Evolutionary conservation across 192 early-diverging fungal genomes (phyloP), one percentile per base, ranked within the genome.

Genomic region (Coemansia biformis): DNA sequence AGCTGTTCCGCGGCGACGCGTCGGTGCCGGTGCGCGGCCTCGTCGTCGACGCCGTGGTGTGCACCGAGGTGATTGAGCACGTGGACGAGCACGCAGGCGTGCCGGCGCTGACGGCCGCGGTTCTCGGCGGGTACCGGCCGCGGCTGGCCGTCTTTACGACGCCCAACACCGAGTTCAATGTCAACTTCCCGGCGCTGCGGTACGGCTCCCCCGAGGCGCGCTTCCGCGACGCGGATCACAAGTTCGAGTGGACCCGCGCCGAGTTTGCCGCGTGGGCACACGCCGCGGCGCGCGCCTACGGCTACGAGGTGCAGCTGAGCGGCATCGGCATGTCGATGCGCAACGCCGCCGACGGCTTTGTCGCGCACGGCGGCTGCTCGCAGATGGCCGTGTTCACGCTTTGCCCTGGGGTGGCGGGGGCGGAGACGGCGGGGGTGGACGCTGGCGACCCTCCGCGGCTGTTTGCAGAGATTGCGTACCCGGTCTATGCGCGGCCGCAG

Each of bases 161-260:
- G 19, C 85, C 87, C 3, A 97, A 97, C 56, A 87, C 81, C 17
- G 93, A 97, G 59, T 97, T 90, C 65, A 97, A 97, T 54, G 71
- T 86, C 28, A 67, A 89, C 52, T 97, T 94, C 53, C 83, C 86
- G 0, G 53, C 81, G 6, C 80, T 94, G 43, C 66, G 68, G 21
- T 89, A 88, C 59, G 88, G 86, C 29, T 84, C 82, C 9, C 66
- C 69, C 1, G 59, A 81, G 0, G 58, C 81, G 5, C 56, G 38
- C 12, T 80, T 91, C 38, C 78, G 93, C 26, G 81, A 93, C 56
- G 77, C 75, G 30, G 93, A 97, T 65, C 93, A 97, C 68, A 83
- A 83, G 41, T 97, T 94, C 65, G 93, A 97, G 72, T 97, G 93
- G 93, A 92, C 91, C n/a, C 78, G 91, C 9, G 55, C 52, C 16